Conservation (phyloP, 179 eudicot genomes). For the Camellia oleifera region DNA sequence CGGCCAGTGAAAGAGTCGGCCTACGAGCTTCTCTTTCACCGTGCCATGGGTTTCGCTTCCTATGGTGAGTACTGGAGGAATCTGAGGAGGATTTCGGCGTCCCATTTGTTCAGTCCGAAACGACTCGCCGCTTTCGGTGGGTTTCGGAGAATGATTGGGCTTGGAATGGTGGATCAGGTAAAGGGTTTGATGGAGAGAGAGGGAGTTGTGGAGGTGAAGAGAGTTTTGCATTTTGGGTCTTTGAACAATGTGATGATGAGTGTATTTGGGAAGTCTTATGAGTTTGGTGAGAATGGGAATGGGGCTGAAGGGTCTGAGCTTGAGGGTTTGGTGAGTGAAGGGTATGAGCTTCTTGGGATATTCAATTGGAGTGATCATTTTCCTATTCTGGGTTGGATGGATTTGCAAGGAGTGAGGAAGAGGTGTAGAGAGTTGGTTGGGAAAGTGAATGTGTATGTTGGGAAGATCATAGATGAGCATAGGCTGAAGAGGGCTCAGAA, state of each 20-base stretch:
- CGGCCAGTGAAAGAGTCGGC: constrained; percentile 88
- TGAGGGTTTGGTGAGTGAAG: constrained; percentile 66
- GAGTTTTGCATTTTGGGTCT: constrained; percentile 59
- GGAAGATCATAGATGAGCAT: constrained; percentile 57
- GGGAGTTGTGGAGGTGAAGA: constrained; percentile 43
- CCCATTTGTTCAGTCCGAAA: constrained; percentile 67
- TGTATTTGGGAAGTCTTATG: constrained; percentile 62
- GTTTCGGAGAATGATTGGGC: constrained; percentile 35
- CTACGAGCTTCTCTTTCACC: constrained; percentile 61
- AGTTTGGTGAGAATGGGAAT: constrained; percentile 20
- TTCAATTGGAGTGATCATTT: constrained; percentile 94
- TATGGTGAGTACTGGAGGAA: constrained; percentile 86
- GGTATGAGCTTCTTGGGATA: constrained; percentile 69
- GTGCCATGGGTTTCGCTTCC: constrained; percentile 94
- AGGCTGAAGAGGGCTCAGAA: constrained; percentile 24
- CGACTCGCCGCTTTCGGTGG: constrained; percentile 34
- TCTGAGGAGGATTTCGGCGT: constrained; percentile 55
- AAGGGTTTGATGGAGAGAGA: constrained; percentile 24
- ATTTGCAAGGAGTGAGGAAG: constrained; percentile 71
- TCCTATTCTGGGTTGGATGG: constrained; percentile 61
- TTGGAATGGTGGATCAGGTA: constrained; percentile 31
- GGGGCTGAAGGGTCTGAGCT: constrained; percentile 30
- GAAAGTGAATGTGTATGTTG: constrained; percentile 66
- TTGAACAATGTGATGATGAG: constrained; percentile 80
- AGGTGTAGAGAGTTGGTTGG: constrained; percentile 53